These are phyloP conservation scores for Fusarium sp. DNA, from an alignment of 2,329 filamentous ascomycete species.

Conservation along the genomic window DNA sequence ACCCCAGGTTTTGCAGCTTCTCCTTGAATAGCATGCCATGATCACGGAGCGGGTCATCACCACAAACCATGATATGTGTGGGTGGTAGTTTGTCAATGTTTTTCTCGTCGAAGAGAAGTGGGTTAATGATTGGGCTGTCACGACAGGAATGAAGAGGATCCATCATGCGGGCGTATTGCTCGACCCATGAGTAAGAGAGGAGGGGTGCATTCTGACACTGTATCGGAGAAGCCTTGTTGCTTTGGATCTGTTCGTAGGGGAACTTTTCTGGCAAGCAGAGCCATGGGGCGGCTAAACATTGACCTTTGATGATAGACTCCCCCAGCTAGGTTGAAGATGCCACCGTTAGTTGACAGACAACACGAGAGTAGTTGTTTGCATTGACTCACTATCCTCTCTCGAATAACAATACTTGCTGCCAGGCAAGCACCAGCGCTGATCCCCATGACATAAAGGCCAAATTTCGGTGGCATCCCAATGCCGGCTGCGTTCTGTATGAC, in stretches of 20 bases:
- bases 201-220: neutral
- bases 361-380: neutral
- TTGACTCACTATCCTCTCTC: neutral
- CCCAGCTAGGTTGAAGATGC: neutral
- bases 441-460: neutral
- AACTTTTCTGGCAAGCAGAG: neutral
- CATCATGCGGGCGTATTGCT: neutral
- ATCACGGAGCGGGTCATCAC: neutral
- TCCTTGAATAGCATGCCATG: neutral
- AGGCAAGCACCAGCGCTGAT: neutral
- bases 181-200: neutral
- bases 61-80: neutral
- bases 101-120: neutral
- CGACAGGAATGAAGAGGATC: neutral
- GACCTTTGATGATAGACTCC: neutral
- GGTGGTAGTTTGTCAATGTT: neutral
- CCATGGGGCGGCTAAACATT: neutral
- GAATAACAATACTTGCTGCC: neutral
- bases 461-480: neutral
- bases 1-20: neutral
- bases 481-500: neutral
- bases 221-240: neutral
- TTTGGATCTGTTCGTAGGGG: neutral
- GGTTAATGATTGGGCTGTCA: neutral
- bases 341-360: neutral